These are phyloP conservation scores for Zymoseptoria brevis DNA, from an alignment of 2,329 filamentous ascomycete genomes.

Conservation along the genomic window DNA sequence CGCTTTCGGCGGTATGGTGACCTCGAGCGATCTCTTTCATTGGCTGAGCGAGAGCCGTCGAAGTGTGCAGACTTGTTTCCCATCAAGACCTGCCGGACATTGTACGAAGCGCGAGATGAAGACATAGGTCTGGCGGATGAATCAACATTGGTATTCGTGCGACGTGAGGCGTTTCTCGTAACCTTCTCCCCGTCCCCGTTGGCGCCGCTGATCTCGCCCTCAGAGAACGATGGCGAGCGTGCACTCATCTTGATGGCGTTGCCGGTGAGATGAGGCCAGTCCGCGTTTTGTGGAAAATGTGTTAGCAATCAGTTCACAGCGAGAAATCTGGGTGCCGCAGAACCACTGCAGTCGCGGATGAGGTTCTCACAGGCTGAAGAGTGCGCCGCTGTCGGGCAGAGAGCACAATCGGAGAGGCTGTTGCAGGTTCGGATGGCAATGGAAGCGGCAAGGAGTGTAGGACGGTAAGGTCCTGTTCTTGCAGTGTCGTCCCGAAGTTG, in stretches of 20 bases:
- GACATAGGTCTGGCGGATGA: conserved; percentile 65
- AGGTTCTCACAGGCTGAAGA: conserved; percentile 24
- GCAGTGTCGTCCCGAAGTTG: not conserved
- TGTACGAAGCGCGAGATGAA: conserved; percentile 28
- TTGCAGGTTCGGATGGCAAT: not conserved
- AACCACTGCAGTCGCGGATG: conserved; percentile 20
- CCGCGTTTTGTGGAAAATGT: conserved; percentile 15
- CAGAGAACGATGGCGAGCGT: conserved; percentile 64
- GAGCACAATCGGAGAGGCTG: not conserved
- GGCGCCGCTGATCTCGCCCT: conserved; percentile 70
- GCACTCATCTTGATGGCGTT: conserved; percentile 30
- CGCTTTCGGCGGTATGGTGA: conserved; percentile 43
- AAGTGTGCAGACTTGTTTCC: conserved; percentile 18
- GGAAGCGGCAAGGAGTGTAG: not conserved
- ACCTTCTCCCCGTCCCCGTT: conserved; percentile 69
- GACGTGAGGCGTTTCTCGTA: conserved; percentile 60
- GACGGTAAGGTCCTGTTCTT: not conserved
- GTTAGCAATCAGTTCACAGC: conserved; percentile 20
- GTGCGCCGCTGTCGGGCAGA: not conserved
- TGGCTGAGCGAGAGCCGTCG: conserved; percentile 24
- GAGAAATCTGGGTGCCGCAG: conserved; percentile 14
- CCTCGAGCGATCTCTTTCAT: conserved; percentile 36
- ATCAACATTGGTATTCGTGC: conserved; percentile 82
- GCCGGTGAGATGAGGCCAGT: conserved; percentile 15
- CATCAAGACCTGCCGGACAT: conserved; percentile 13